Base-by-base conservation (phyloP, 768 basidiomycete species). In the Fistulinella prunicolor region DNA sequence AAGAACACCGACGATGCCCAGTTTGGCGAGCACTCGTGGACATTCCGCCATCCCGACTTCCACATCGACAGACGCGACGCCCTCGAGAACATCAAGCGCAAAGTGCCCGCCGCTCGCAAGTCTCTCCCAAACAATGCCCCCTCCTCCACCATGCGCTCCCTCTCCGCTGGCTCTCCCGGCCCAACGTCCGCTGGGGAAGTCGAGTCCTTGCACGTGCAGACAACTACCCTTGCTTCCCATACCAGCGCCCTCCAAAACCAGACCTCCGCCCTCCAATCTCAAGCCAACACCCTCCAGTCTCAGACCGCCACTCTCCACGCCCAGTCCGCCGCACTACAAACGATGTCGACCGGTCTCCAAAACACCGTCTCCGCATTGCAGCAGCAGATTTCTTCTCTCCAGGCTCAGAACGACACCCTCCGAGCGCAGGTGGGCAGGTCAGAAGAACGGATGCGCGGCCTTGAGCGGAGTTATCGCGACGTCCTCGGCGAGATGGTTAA, bases 1-100 rank as follows among this genome's bases (percentile, higher is more conserved):
- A 94, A 94, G 68, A 91, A 89, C 59, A 83, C 82, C 2, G 92
- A 93, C 54, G 90, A 90, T 57, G 74, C 80, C 62, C 80, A 83
- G 53, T 90, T 76, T 49, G 80, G 81, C 47, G 80, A 82, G 53
- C 79, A 81, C 53, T 64, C 72, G 30, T 78, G 76, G 76, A 79
- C 75, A 1, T 78, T 78, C 53, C 70, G 73, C n/a, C 76, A 78
- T 44, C 76, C 76, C 16, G 76, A 77, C 53, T 78, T 77, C 51
- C 76, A 74, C 53, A 66, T 75, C 16, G 77, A 79, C 56, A 68
- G 76, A 36, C 73, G 74, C 20, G 76, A 79, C 39, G 75, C 73
- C 9, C 74, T 84, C 47, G 83, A 84, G 63, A 79, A 81, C 56
- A 85, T 84, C 65, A 84, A 82, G 65, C 79, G 81, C 51, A 80